Conservation (phyloP, 768 basidiomycete species). For the Auriculariales sp. region DNA sequence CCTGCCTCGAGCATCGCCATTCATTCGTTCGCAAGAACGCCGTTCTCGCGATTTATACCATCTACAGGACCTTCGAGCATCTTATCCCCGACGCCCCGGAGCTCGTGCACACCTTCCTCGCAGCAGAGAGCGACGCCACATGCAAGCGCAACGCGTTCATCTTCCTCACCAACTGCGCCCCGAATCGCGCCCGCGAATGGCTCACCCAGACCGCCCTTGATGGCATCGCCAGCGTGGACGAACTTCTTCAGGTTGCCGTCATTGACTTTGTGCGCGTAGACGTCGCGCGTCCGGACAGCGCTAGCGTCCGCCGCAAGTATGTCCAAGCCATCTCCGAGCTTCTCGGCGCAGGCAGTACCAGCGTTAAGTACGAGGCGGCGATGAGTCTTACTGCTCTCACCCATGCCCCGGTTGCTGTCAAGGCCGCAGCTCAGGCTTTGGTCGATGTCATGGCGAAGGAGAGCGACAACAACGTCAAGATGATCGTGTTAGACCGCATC, state of each 20-base stretch:
- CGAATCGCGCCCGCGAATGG: slow-evolving; percentile 86
- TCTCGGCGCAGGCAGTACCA: slow-evolving; percentile 75
- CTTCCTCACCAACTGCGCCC: slow-evolving; percentile 72
- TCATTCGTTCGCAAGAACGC: slow-evolving; percentile 98
- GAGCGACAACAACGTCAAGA: slow-evolving; percentile 97
- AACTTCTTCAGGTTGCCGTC: slow-evolving; percentile 87
- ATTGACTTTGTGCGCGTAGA: slow-evolving; percentile 89
- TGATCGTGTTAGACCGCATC: slow-evolving; percentile 88
- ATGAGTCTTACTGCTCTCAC: slow-evolving; percentile 88
- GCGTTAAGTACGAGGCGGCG: slow-evolving; percentile 96
- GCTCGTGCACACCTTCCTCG: slow-evolving; percentile 89
- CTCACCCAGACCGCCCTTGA: slow-evolving; percentile 78
- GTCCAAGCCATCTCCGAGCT: slow-evolving; percentile 90
- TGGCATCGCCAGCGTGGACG: slow-evolving; percentile 67
- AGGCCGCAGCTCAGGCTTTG: slow-evolving; percentile 82
- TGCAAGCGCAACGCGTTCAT: slow-evolving; percentile 98
- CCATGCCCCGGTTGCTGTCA: slow-evolving; percentile 89
- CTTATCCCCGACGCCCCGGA: slow-evolving; percentile 95
- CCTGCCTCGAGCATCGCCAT: slow-evolving; percentile 94
- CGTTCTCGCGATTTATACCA: slow-evolving; percentile 88
- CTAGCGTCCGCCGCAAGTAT: slow-evolving; percentile 48
- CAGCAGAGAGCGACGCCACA: slow-evolving; percentile 88
- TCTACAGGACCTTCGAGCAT: slow-evolving; percentile 87
- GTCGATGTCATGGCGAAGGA: slow-evolving; percentile 87
- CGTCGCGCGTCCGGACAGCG: slow-evolving; percentile 74